phyloP scores from a whole-genome alignment of 192 early-diverging fungal species.

The Backusella circina region DNA sequence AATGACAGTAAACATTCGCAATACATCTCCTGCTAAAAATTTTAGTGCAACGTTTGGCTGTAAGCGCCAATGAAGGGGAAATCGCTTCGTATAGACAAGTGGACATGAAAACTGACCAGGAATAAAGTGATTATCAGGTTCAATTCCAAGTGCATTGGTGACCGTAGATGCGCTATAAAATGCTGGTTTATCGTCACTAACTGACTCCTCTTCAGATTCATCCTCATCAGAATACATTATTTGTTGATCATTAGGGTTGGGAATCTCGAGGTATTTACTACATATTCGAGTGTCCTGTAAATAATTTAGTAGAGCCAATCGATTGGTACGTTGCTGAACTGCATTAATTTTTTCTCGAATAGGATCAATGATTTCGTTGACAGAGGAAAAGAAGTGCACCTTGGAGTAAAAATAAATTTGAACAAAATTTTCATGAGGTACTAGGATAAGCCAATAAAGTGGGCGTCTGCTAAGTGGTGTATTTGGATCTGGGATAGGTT shows the following conservation, averaged over 20 bases:
- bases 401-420: conserved; percentile 70
- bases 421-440: conserved; percentile 44
- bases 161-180: neutral
- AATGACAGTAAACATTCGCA: conserved; percentile 57
- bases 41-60: conserved; percentile 62
- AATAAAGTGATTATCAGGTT: conserved; percentile 22
- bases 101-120: conserved; percentile 71
- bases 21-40: conserved; percentile 42
- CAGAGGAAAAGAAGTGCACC: conserved; percentile 39
- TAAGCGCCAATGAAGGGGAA: conserved; percentile 74
- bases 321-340: conserved; percentile 61
- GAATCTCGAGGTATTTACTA: conserved; percentile 51
- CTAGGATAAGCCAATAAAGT: conserved; percentile 63
- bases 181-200: conserved; percentile 9
- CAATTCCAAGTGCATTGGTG: neutral
- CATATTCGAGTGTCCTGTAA: conserved; percentile 60
- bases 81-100: conserved; percentile 53
- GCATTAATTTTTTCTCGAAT: conserved; percentile 47
- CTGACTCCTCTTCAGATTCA: conserved; percentile 40
- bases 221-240: conserved; percentile 47
- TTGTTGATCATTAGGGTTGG: conserved; percentile 30
- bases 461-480: conserved; percentile 2
- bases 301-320: conserved; percentile 53
- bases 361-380: conserved; percentile 43
- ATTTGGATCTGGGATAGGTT: neutral